Evolutionary conservation across 140 eudicot species (phyloP).

Genomic region (Flaveria floridana): DNA sequence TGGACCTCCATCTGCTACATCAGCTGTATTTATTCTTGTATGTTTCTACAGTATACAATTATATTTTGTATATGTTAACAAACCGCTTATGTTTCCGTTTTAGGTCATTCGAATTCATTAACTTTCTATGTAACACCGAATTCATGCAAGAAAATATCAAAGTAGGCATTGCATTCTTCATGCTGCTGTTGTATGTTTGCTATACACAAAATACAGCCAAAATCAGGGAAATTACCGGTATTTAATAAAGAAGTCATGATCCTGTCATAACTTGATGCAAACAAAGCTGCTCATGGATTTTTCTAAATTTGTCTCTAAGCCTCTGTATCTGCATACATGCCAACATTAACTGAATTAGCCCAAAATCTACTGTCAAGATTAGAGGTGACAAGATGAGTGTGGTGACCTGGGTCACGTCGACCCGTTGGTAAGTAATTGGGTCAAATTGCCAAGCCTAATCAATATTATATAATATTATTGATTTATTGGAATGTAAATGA

Average conservation of each 20-base stretch:
- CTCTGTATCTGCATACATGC: slow-evolving; percentile 62
- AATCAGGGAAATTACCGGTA: slow-evolving; percentile 11
- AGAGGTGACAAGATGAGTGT: not conserved
- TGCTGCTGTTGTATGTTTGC: slow-evolving; percentile 14
- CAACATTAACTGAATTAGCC: slow-evolving; percentile 9
- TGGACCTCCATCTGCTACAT: not conserved
- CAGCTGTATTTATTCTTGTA: not conserved
- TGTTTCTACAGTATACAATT: not conserved
- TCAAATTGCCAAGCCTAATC: not conserved
- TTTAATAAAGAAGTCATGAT: slow-evolving; percentile 29
- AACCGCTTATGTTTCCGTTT: not conserved
- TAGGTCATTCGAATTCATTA: not conserved
- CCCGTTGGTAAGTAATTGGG: not conserved
- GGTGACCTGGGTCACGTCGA: not conserved
- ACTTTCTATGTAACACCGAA: not conserved
- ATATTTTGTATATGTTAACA: not conserved
- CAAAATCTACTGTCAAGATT: not conserved
- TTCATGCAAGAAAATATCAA: not conserved
- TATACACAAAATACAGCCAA: slow-evolving; percentile 29
- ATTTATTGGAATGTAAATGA: not conserved
- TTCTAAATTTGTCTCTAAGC: slow-evolving; percentile 82
- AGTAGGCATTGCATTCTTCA: slow-evolving; percentile 21
- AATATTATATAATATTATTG: not conserved
- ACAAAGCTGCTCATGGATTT: slow-evolving; percentile 70
- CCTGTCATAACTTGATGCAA: slow-evolving; percentile 43